phyloP scores from a whole-genome alignment of 352 stramenopile genomes.

The Phytophthora constricta region DNA sequence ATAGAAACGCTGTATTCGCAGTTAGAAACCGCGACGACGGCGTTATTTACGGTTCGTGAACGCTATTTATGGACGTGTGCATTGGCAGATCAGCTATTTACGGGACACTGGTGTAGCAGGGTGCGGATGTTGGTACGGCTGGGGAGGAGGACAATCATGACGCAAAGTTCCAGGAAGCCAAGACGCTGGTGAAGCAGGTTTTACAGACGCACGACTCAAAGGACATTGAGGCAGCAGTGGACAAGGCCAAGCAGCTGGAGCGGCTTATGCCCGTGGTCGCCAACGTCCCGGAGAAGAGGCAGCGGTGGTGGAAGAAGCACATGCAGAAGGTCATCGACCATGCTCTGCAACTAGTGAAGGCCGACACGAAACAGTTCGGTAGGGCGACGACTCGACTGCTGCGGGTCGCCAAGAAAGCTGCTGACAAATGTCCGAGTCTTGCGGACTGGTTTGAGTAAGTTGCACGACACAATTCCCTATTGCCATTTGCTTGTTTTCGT shows the following conservation, averaged over 20 bases:
- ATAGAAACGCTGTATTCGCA: constrained; percentile 40
- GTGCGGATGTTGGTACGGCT: background rate
- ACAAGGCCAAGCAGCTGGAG: constrained; percentile 18
- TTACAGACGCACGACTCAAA: constrained; percentile 2
- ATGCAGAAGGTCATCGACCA: constrained; percentile 23
- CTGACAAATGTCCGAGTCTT: constrained; percentile 31
- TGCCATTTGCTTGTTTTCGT: background rate
- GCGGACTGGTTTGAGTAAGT: constrained; percentile 29
- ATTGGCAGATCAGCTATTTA: background rate
- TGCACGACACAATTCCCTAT: background rate
- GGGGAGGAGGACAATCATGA: constrained; percentile 8
- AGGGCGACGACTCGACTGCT: constrained; percentile 1
- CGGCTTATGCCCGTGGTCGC: constrained; percentile 22
- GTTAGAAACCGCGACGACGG: constrained; percentile 25
- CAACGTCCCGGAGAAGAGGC: constrained; percentile 24
- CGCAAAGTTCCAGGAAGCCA: constrained; percentile 18
- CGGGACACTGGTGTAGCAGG: too few species aligned
- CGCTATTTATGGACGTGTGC: background rate
- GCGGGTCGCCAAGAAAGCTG: constrained; percentile 23
- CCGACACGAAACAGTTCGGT: background rate
- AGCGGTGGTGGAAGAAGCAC: constrained; percentile 38
- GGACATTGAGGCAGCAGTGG: constrained; percentile 12
- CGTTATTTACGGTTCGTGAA: constrained; percentile 7
- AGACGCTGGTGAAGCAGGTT: constrained; percentile 24
- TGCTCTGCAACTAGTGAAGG: constrained; percentile 12